Percentiles rank a stretch among this genome's conserved stretches.
Conservation (phyloP, 306 rosid species). For the Cucurbita maxima region DNA sequence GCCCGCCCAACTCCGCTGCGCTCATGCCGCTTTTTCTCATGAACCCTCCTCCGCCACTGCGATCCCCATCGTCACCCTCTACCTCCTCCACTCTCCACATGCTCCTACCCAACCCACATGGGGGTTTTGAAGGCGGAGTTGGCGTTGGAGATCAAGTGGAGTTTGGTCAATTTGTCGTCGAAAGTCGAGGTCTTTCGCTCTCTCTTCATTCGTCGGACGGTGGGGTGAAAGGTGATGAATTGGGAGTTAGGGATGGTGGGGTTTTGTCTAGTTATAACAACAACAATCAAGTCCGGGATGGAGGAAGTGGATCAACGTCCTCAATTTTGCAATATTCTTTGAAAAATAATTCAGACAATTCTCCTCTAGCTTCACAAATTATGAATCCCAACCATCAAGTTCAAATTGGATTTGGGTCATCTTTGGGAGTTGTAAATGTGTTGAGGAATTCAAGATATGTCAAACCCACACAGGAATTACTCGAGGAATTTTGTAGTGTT, state of each 20-base stretch:
- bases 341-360: background rate
- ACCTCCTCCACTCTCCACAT: constrained; percentile 10
- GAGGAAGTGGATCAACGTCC: background rate
- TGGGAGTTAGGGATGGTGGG: constrained; percentile 2
- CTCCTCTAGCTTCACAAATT: background rate
- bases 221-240: background rate
- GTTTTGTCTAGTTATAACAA: background rate
- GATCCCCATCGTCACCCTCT: constrained; percentile 1
- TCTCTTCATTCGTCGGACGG: constrained; percentile 9
- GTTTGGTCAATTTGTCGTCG: constrained; percentile 6
- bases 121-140: background rate
- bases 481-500: constrained; percentile 10
- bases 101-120: constrained; percentile 5
- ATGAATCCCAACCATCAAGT: background rate
- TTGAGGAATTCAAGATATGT: constrained; percentile 11
- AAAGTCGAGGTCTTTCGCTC: constrained; percentile 5
- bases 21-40: constrained; percentile 6
- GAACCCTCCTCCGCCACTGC: background rate
- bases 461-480: constrained; percentile 9
- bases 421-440: constrained; percentile 4
- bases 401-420: constrained; percentile 11
- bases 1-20: background rate
- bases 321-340: constrained; percentile 6
- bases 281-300: background rate
- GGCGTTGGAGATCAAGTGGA: background rate